A percentile compares a stretch with the other conserved stretches of the same genome.
Evolutionary conservation across 306 rosid species (phyloP).

Genomic region (Betula pendula): DNA sequence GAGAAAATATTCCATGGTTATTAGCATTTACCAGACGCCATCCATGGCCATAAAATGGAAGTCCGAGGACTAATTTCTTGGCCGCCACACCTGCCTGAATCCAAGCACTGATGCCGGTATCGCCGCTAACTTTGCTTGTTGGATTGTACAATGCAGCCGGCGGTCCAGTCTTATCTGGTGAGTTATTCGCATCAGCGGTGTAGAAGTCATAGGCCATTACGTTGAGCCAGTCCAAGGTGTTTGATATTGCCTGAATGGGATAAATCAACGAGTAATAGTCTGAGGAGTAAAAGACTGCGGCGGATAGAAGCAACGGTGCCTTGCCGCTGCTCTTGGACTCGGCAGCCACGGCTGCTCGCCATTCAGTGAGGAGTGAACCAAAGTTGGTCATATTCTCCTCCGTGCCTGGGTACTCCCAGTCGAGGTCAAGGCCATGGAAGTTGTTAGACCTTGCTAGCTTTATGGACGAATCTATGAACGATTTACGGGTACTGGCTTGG

Average conservation of each 20-base stretch:
- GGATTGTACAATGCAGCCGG: slow-evolving; percentile 33
- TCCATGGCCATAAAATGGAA: slow-evolving; percentile 43
- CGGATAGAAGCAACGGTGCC: slow-evolving; percentile 24
- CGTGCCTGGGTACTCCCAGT: slow-evolving; percentile 40
- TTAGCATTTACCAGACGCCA: slow-evolving; percentile 24
- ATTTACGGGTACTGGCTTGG: slow-evolving; percentile 25
- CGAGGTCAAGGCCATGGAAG: slow-evolving; percentile 50
- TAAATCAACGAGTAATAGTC: slow-evolving; percentile 12
- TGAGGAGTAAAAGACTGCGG: slow-evolving; percentile 36
- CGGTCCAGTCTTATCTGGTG: slow-evolving; percentile 17
- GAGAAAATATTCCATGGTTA: slow-evolving; percentile 27
- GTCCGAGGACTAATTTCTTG: slow-evolving; percentile 31
- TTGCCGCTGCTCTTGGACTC: slow-evolving; percentile 29
- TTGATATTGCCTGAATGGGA: slow-evolving; percentile 12
- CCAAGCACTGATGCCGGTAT: slow-evolving; percentile 19
- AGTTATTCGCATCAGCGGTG: slow-evolving; percentile 21
- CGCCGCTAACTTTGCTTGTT: slow-evolving; percentile 16
- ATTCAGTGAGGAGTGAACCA: slow-evolving; percentile 41
- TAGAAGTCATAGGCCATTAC: slow-evolving; percentile 40
- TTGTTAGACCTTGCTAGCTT: slow-evolving; percentile 30
- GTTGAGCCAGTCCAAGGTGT: slow-evolving; percentile 23
- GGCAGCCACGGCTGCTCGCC: slow-evolving; percentile 36
- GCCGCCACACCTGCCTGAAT: slow-evolving; percentile 28
- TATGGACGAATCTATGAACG: slow-evolving; percentile 45
- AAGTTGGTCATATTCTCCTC: slow-evolving; percentile 36